These are phyloP conservation scores for Trichocladium uniseriatum DNA, from an alignment of 495 filamentous ascomycete genomes.

Conservation along the genomic window DNA sequence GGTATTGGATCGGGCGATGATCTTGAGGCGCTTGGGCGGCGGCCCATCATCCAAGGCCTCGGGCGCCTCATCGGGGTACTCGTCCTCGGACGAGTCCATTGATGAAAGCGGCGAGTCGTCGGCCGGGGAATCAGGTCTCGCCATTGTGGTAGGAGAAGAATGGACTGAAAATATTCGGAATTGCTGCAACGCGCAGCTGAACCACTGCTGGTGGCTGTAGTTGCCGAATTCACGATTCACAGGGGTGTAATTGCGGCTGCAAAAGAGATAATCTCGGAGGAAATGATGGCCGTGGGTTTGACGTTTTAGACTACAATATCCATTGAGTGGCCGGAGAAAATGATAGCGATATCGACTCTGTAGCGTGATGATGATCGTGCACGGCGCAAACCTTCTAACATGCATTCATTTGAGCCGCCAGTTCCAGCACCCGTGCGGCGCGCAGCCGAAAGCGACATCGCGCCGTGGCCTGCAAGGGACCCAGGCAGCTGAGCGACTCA, in stretches of 20 bases:
- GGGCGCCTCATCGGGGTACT: constrained; percentile 36
- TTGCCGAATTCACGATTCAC: neutral
- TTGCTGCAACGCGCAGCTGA: neutral
- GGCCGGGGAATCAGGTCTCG: constrained; percentile 21
- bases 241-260: neutral
- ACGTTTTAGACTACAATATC: no score
- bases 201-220: neutral
- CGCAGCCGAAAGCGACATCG: neutral
- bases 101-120: constrained; percentile 34
- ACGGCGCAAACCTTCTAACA: no score
- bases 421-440: neutral
- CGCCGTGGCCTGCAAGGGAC: no score
- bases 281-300: neutral
- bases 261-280: neutral
- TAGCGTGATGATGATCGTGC: no score
- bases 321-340: no score
- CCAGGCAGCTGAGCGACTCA: neutral
- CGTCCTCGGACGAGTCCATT: constrained; percentile 39
- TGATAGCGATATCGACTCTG: no score
- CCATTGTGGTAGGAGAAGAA: constrained; percentile 17
- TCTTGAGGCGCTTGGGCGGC: constrained; percentile 43
- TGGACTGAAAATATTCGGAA: neutral
- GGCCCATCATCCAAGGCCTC: constrained; percentile 32
- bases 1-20: constrained; percentile 34
- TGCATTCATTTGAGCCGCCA: neutral